Conservation (phyloP, 2,329 filamentous ascomycete species). For the Hawksworthiomyces lignivorus region DNA sequence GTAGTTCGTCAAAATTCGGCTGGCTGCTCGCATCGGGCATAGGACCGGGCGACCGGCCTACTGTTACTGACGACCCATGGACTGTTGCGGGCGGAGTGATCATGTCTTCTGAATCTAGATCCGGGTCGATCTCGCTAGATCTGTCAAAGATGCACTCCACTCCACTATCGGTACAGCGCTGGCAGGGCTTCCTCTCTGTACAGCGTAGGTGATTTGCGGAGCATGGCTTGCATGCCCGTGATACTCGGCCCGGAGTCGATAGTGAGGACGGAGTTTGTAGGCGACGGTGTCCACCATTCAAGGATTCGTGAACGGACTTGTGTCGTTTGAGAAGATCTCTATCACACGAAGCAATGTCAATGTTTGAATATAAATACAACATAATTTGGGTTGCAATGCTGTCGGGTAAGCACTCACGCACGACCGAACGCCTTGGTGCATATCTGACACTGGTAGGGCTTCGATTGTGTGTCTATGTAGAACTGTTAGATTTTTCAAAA, state of each 20-base stretch:
- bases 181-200: constrained; percentile 47
- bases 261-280: not conserved
- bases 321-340: constrained; percentile 14
- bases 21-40: too few species aligned
- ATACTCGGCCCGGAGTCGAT: constrained; percentile 40
- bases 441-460: constrained; percentile 9
- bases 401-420: not conserved
- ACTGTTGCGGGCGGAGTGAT: not conserved
- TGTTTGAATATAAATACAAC: not conserved
- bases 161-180: constrained; percentile 40
- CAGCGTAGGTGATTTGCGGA: constrained; percentile 47
- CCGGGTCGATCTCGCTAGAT: not conserved
- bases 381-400: not conserved
- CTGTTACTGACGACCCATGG: not conserved
- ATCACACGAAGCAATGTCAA: not conserved
- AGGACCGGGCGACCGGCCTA: too few species aligned
- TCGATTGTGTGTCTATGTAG: constrained; percentile 12
- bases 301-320: constrained; percentile 4
- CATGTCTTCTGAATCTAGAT: too few species aligned
- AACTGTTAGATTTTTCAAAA: not conserved
- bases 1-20: too few species aligned
- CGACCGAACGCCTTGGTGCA: constrained; percentile 13
- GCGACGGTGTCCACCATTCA: not conserved
- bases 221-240: constrained; percentile 45
- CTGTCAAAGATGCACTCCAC: constrained; percentile 25